phyloP scores from a whole-genome alignment of 495 filamentous ascomycete species.

The Tuber melanosporum region DNA sequence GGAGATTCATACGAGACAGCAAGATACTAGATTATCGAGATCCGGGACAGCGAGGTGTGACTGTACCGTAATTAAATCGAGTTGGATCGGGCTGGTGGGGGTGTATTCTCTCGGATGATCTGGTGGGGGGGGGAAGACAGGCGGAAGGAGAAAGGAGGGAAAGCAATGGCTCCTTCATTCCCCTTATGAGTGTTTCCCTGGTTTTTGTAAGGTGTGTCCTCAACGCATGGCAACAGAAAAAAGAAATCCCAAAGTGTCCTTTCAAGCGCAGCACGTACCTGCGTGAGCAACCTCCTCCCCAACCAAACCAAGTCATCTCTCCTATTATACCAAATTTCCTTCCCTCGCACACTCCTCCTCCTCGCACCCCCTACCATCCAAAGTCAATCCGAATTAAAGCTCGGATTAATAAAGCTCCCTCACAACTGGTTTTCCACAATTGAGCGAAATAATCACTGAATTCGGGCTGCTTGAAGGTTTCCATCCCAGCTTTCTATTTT shows the following conservation, averaged over 20 bases:
- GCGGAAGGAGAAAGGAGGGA: no score
- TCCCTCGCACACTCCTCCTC: background rate
- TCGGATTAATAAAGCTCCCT: background rate
- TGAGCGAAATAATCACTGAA: background rate
- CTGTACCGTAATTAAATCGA: no score
- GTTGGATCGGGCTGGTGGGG: no score
- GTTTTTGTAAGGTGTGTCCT: conserved; percentile 33
- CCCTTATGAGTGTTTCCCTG: conserved; percentile 12
- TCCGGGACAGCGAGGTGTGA: no score
- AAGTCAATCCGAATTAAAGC: background rate
- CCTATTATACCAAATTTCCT: background rate
- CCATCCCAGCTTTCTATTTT: background rate
- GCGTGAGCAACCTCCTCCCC: background rate
- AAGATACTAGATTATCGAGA: no score
- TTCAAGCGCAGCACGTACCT: background rate
- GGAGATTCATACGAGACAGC: no score
- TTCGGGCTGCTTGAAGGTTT: background rate
- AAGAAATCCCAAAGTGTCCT: background rate
- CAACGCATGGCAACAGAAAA: conserved; percentile 15
- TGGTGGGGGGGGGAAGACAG: no score
- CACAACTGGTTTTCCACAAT: background rate
- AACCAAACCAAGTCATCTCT: conserved; percentile 3
- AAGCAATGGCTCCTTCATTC: no score
- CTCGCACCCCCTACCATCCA: background rate
- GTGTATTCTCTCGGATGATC: no score